Conservation (phyloP, 164 flowering plant genomes). For the Kalanchoe fedtschenkoi region DNA sequence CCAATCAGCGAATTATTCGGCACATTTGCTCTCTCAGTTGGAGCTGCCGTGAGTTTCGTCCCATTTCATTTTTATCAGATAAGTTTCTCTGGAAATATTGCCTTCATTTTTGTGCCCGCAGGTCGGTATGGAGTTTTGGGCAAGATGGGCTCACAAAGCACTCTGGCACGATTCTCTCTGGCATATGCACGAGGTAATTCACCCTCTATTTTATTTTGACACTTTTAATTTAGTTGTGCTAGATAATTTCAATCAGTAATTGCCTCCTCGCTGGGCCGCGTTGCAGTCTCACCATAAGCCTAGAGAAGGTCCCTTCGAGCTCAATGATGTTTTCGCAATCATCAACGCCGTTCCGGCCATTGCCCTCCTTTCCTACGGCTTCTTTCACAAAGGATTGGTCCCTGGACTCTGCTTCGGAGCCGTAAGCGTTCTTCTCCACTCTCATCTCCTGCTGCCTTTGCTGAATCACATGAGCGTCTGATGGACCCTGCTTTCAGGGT, state of each 20-base stretch:
- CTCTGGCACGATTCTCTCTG: slow-evolving; percentile 93
- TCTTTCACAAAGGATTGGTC: slow-evolving; percentile 60
- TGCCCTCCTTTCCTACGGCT: slow-evolving; percentile 57
- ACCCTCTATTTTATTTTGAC: not conserved
- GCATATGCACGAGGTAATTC: slow-evolving; percentile 83
- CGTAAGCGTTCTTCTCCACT: slow-evolving; percentile 26
- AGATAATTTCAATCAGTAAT: not conserved
- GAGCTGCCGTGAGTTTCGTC: slow-evolving; percentile 74
- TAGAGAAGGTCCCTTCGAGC: slow-evolving; percentile 81
- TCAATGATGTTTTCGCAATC: slow-evolving; percentile 83
- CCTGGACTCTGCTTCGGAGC: slow-evolving; percentile 93
- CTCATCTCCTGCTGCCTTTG: not conserved
- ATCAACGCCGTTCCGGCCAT: slow-evolving; percentile 85
- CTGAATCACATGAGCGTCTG: not conserved
- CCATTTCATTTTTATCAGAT: not conserved
- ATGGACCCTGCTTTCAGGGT: slow-evolving; percentile 34
- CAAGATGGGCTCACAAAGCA: slow-evolving; percentile 88
- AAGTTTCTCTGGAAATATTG: not conserved
- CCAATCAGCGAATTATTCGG: slow-evolving; percentile 71
- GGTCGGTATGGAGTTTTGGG: slow-evolving; percentile 99
- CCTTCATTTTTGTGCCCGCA: slow-evolving; percentile 9
- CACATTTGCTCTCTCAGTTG: slow-evolving; percentile 76
- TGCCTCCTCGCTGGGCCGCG: not conserved
- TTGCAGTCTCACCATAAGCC: slow-evolving; percentile 81
- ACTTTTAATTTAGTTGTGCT: not conserved